phyloP scores from a whole-genome alignment of 2,329 filamentous ascomycete genomes.

The Diaporthe citriasiana region DNA sequence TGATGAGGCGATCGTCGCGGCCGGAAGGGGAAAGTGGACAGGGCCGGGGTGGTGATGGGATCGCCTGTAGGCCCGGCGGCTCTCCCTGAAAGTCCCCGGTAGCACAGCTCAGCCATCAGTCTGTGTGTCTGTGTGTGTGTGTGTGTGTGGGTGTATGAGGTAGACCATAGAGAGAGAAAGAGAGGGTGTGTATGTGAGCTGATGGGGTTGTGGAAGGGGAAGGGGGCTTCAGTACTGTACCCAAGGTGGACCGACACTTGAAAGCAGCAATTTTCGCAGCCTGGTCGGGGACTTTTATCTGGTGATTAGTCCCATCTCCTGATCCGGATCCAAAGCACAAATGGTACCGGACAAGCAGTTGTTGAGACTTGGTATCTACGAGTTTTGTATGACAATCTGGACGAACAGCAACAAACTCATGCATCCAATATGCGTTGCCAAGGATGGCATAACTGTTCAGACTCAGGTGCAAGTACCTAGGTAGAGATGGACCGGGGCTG shows the following conservation, averaged over 20 bases:
- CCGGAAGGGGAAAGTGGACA: neutral
- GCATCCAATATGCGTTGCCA: neutral
- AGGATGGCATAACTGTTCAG: neutral
- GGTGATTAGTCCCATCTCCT: neutral
- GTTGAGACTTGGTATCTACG: neutral
- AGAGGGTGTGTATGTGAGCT: neutral
- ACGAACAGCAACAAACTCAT: neutral
- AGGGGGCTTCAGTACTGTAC: neutral
- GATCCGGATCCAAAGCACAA: conserved; percentile 16
- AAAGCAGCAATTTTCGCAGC: conserved; percentile 10
- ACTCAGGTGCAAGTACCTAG: neutral
- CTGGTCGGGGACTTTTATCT: conserved; percentile 20
- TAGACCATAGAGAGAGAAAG: neutral
- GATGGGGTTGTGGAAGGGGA: neutral
- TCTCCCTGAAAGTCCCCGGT: conserved; percentile 13
- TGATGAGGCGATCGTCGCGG: conserved; percentile 15
- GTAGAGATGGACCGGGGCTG: neutral
- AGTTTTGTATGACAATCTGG: conserved; percentile 1
- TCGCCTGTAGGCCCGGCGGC: conserved; percentile 1
- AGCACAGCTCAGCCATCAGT: conserved; percentile 16
- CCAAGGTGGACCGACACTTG: neutral
- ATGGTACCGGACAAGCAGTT: conserved; percentile 3
- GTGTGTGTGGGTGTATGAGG: neutral
- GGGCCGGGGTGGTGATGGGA: neutral
- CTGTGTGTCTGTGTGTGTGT: conserved; percentile 1